phyloP scores from a whole-genome alignment of 2,329 filamentous ascomycete species.

The Shiraia sp. region DNA sequence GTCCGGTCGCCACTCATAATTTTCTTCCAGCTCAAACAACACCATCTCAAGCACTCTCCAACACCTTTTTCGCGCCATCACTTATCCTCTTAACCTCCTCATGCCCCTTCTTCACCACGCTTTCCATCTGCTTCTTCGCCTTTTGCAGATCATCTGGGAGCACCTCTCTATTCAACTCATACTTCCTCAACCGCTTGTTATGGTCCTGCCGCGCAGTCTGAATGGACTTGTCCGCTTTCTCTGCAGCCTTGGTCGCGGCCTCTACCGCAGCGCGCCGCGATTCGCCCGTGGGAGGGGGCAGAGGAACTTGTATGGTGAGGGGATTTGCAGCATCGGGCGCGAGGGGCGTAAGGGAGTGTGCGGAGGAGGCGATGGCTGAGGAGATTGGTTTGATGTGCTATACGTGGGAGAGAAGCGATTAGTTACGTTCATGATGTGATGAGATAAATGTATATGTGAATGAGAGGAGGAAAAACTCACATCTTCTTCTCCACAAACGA shows the following conservation, averaged over 20 bases:
- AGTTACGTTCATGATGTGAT: too few relatives aligned
- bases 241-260: slow-evolving; percentile 47
- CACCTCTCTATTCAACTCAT: slow-evolving; percentile 48
- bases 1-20: too few relatives aligned
- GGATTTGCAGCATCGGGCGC: slow-evolving; percentile 54
- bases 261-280: slow-evolving; percentile 50
- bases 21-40: too few relatives aligned
- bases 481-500: slow-evolving; percentile 67
- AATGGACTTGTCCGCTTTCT: slow-evolving; percentile 48
- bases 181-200: slow-evolving; percentile 53
- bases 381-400: slow-evolving; percentile 60
- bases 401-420: too few relatives aligned
- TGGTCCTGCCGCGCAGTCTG: slow-evolving; percentile 51
- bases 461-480: slow-evolving; percentile 47
- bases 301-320: slow-evolving; percentile 57
- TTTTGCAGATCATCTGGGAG: slow-evolving; percentile 56
- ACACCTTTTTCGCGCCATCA: slow-evolving; percentile 53
- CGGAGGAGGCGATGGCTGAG: slow-evolving; percentile 56
- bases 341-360: slow-evolving; percentile 56
- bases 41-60: too few relatives aligned
- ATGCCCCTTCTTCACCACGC: slow-evolving; percentile 54
- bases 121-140: slow-evolving; percentile 54
- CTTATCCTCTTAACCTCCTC: slow-evolving; percentile 55
- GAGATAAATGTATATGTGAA: slow-evolving; percentile 2
- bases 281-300: slow-evolving; percentile 62